Evolutionary conservation across 768 basidiomycete species (phyloP), one percentile per base, ranked within the genome.

Genomic region (Russula vinacea): DNA sequence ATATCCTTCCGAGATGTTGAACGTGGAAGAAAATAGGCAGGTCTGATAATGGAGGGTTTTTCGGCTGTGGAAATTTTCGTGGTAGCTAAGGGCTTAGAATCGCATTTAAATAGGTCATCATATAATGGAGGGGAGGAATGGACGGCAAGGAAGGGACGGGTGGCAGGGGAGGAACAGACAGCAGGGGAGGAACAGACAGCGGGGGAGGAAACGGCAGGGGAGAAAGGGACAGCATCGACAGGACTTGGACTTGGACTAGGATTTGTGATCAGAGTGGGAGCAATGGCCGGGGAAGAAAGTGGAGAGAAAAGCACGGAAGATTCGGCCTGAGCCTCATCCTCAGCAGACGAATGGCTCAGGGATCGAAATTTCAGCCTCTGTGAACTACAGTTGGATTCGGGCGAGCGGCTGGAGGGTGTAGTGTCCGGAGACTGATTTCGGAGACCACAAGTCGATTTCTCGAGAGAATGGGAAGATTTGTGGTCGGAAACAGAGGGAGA

Each of bases 231-330:
- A 35, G 29, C n/a, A 40, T 22, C 82, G 22, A 79, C 69, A n/a
- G n/a, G 6, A 8, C 22, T 26, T 26, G 14, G 10, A 81, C 80
- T 70, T 54, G 76, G 70, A 47, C 74, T 67, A 59, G 77, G 77
- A 7, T 75, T 51, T 5, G 84, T 90, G 75, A 81, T 85, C 57
- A 92, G 79, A 60, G 80, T 92, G 37, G 87, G 88, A 8, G 92
- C 93, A 75, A 92, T 93, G 65, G 87, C 88, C 59, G 92, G 83
- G 52, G 90, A 91, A 0, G 92, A 91, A 52, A 90, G 82, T 2
- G 91, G 91, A 1, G 89, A 84, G 5, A 83, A 75, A 3, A 80
- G 71, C 29, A 29, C 2, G 29, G 29, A 29, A 29, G 29, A 29
- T 5, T 29, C 29, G 29, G 29, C 29, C n/a, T 29, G 13, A 63